Percentiles rank a stretch among this genome's conserved stretches.
These are phyloP conservation scores for Gigaspora rosea DNA, from an alignment of 192 early-diverging fungal genomes.

Conservation along the genomic window DNA sequence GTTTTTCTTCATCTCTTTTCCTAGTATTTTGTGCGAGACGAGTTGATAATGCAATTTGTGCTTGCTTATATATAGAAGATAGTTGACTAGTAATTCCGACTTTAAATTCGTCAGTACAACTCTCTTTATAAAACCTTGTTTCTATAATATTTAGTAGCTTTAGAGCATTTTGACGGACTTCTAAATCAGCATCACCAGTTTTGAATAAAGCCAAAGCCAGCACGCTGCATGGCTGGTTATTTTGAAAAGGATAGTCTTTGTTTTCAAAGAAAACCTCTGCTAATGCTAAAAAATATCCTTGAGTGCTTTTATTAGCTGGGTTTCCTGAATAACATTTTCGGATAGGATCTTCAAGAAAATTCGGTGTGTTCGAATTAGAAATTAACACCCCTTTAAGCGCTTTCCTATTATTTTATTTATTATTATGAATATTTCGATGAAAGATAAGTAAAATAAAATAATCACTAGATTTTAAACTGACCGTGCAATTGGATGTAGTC, in stretches of 20 bases:
- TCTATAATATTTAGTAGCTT: slow-evolving; percentile 73
- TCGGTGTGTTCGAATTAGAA: slow-evolving; percentile 54
- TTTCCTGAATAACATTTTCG: slow-evolving; percentile 74
- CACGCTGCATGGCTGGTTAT: slow-evolving; percentile 51
- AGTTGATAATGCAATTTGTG: slow-evolving; percentile 69
- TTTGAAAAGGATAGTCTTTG: slow-evolving; percentile 62
- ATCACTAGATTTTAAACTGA: slow-evolving; percentile 23
- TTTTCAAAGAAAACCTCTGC: slow-evolving; percentile 67
- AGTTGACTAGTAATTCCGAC: slow-evolving; percentile 70
- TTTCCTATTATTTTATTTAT: slow-evolving; percentile 37
- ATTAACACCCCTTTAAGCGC: slow-evolving; percentile 73
- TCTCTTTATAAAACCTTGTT: slow-evolving; percentile 59
- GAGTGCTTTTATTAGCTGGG: slow-evolving; percentile 60
- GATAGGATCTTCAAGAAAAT: slow-evolving; percentile 64
- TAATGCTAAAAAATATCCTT: slow-evolving; percentile 75
- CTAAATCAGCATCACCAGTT: slow-evolving; percentile 67
- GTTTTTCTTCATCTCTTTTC: slow-evolving; percentile 27
- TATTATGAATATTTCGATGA: no score
- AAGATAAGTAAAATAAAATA: no score
- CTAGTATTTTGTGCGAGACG: slow-evolving; percentile 60
- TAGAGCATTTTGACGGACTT: slow-evolving; percentile 71
- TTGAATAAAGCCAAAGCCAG: slow-evolving; percentile 78
- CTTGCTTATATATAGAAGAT: slow-evolving; percentile 78
- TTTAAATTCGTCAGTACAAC: slow-evolving; percentile 64
- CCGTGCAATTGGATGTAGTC: slow-evolving; percentile 57